A percentile compares a stretch with the other conserved stretches of the same genome.
Evolutionary conservation across 345 rosid species (phyloP).

Genomic region (Toxicodendron radicans): DNA sequence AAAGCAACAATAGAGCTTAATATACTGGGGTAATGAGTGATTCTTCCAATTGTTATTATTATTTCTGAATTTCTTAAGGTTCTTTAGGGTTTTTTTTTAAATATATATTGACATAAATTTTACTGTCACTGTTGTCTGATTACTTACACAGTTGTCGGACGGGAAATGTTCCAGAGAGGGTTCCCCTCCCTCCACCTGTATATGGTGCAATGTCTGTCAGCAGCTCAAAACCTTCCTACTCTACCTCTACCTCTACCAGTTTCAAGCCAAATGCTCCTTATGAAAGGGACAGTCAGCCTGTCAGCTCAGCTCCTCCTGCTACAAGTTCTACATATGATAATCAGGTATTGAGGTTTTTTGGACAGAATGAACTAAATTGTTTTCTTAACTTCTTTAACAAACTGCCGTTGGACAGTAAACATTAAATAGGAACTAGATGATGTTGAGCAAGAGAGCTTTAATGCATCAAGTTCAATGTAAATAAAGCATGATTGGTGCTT

Average conservation of each 20-base stretch:
- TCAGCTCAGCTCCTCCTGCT: slow-evolving; percentile 50
- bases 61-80: not conserved
- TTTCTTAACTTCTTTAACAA: not conserved
- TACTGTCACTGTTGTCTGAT: slow-evolving; percentile 9
- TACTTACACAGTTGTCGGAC: slow-evolving; percentile 43
- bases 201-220: slow-evolving; percentile 41
- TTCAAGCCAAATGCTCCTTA: slow-evolving; percentile 60
- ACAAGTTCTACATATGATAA: slow-evolving; percentile 52
- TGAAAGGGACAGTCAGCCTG: slow-evolving; percentile 34
- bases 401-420: not conserved
- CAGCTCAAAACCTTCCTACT: slow-evolving; percentile 37
- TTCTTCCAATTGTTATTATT: not conserved
- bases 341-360: slow-evolving; percentile 43
- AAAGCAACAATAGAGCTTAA: slow-evolving; percentile 87
- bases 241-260: slow-evolving; percentile 36
- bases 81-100: not conserved
- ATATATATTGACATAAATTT: slow-evolving; percentile 14
- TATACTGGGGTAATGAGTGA: slow-evolving; percentile 63
- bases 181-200: slow-evolving; percentile 78
- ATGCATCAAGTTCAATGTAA: not conserved
- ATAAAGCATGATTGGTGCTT: not conserved
- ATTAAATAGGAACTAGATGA: not conserved
- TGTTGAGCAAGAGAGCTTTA: not conserved
- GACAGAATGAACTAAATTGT: slow-evolving; percentile 3
- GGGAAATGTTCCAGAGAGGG: slow-evolving; percentile 54